phyloP scores from a whole-genome alignment of 352 stramenopile genomes.

The Phytophthora litchii region DNA sequence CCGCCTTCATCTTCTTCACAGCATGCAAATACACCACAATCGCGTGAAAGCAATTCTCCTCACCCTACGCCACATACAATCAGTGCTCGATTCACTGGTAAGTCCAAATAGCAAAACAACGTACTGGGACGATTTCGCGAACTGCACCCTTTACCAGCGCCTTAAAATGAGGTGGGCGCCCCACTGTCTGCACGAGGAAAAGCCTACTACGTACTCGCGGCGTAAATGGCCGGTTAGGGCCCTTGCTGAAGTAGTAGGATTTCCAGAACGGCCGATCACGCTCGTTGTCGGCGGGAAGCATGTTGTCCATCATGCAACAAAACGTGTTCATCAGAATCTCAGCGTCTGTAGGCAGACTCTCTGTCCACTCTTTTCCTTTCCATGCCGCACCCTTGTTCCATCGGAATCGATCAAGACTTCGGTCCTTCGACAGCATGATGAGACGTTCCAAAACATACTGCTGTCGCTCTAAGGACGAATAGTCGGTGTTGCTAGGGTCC shows the following conservation, averaged over 20 bases:
- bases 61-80: conserved; percentile 49
- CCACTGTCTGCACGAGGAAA: conserved; percentile 79
- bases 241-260: conserved; percentile 79
- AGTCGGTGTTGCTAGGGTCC: conserved; percentile 69
- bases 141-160: conserved; percentile 75
- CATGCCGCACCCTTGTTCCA: conserved; percentile 83
- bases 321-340: conserved; percentile 91
- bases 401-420: conserved; percentile 81
- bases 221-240: conserved; percentile 76
- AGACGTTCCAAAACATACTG: conserved; percentile 86
- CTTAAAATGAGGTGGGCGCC: conserved; percentile 85
- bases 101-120: conserved; percentile 16
- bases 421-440: conserved; percentile 88
- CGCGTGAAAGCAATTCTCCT: conserved; percentile 86
- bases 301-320: conserved; percentile 89
- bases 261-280: conserved; percentile 85
- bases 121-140: conserved; percentile 82
- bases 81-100: not conserved
- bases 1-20: conserved; percentile 87
- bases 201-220: conserved; percentile 69
- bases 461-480: conserved; percentile 78
- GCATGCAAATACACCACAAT: conserved; percentile 86
- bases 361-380: conserved; percentile 88
- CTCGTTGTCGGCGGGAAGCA: conserved; percentile 77
- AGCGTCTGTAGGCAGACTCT: conserved; percentile 75